Percentiles rank a stretch among this genome's conserved stretches.
Evolutionary conservation across 2,329 filamentous ascomycete species (phyloP).

Genomic region (Trichophyton simii): DNA sequence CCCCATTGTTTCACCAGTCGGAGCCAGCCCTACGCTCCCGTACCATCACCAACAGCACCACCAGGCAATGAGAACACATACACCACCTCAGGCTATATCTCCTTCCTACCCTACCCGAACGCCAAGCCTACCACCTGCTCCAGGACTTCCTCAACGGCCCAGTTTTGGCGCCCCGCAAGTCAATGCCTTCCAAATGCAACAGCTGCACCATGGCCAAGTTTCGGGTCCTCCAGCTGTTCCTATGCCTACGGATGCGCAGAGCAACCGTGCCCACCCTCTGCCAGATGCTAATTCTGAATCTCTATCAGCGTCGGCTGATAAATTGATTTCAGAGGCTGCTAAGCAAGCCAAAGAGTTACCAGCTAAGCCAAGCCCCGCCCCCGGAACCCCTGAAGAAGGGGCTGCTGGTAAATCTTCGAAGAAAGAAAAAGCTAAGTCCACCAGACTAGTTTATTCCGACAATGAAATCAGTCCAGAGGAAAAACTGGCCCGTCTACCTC

Average conservation of each 20-base stretch:
- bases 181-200: slow-evolving; percentile 44
- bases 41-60: slow-evolving; percentile 33
- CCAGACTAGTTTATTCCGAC: slow-evolving; percentile 68
- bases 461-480: slow-evolving; percentile 74
- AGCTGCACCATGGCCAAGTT: slow-evolving; percentile 43
- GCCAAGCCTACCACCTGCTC: slow-evolving; percentile 40
- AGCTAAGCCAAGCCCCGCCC: slow-evolving; percentile 22
- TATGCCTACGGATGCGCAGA: slow-evolving; percentile 11
- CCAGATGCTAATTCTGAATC: slow-evolving; percentile 22
- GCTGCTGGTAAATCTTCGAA: slow-evolving; percentile 46
- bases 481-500: slow-evolving; percentile 66
- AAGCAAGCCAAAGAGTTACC: slow-evolving; percentile 33
- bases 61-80: slow-evolving; percentile 31
- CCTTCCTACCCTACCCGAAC: slow-evolving; percentile 37
- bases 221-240: slow-evolving; percentile 22
- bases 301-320: slow-evolving; percentile 37
- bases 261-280: slow-evolving; percentile 15
- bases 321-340: slow-evolving; percentile 39
- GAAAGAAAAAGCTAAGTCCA: slow-evolving; percentile 53
- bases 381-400: slow-evolving; percentile 20
- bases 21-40: slow-evolving; percentile 22
- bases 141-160: slow-evolving; percentile 50
- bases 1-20: slow-evolving; percentile 27
- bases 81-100: slow-evolving; percentile 28
- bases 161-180: slow-evolving; percentile 43